Evolutionary conservation across 306 rosid species (phyloP), one percentile per base, ranked within the genome.

Genomic region (Cicer arietinum): DNA sequence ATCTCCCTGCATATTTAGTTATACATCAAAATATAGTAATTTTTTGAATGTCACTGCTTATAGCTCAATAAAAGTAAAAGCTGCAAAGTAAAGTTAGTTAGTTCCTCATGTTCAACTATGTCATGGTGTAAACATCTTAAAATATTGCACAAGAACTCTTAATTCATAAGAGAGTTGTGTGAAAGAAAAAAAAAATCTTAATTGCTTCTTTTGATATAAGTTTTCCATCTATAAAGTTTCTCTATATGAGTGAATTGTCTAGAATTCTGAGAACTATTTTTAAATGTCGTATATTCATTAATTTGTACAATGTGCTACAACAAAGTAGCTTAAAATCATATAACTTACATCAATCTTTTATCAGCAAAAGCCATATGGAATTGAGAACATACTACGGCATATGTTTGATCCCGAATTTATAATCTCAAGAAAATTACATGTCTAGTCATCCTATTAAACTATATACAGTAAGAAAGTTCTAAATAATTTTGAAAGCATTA

Each of bases 1-100:
- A 90, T 92, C 84, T 92, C 97, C 87, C 97, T 92, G 92, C 57
- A 73, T 80, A 74, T 82, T 73, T 35, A 48, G 67, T 80, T 70
- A 18, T 17, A 50, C 12, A 65, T 65, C 59, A 75, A 59, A 18
- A 37, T n/a, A 51, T 22, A 44, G 2, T 35, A 67, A 37, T 7
- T 45, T 20, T 0, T 40, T 11, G 12, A 40, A 68, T 12, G 59
- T 52, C n/a, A 17, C 25, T 40, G 62, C 62, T 56, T 20, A 56
- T 56, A 20, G 7, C 62, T 56, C 62, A n/a, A 37, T 70, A 62
- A 17, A 74, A 58, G 22, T 57, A 46, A 46, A 37, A 73, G 22
- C 42, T 14, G 16, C 16, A 14, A 14, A 14, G 16, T 14, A 14
- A 14, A 14, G 16, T 14, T 57, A 53, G 18, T 25, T 45, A 18